A percentile compares a stretch with the other conserved stretches of the same genome.
These are phyloP conservation scores for Pinus albicaulis DNA, from an alignment of 75 land plant species.

Conservation along the genomic window DNA sequence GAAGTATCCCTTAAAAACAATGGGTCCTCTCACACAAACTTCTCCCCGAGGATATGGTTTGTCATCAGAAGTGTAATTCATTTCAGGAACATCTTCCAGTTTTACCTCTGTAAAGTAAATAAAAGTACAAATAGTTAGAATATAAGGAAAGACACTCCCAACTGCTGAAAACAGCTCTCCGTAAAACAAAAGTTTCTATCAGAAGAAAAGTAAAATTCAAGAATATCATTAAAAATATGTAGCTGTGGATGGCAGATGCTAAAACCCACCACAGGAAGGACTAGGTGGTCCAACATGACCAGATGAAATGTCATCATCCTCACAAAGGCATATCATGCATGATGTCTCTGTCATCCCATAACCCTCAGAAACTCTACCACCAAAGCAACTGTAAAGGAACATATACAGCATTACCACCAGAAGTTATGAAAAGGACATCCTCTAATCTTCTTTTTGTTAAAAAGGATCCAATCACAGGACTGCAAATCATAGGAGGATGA, in stretches of 20 bases:
- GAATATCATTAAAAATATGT: too few relatives aligned
- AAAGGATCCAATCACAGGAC: too few relatives aligned
- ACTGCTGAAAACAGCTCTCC: too few relatives aligned
- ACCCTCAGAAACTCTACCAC: slow-evolving; percentile 11
- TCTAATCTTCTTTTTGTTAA: too few relatives aligned
- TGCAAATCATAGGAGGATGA: not conserved
- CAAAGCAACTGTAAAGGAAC: slow-evolving; percentile 53
- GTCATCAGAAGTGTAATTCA: slow-evolving; percentile 44
- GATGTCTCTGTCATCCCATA: slow-evolving; percentile 25
- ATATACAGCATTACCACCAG: too few relatives aligned
- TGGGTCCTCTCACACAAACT: slow-evolving; percentile 95
- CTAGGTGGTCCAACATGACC: slow-evolving; percentile 23
- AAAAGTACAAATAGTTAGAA: not conserved
- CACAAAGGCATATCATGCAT: slow-evolving; percentile 10
- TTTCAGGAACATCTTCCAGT: slow-evolving; percentile 49
- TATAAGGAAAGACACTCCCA: too few relatives aligned
- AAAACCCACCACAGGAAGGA: slow-evolving; percentile 15
- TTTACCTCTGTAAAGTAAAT: slow-evolving; percentile 53
- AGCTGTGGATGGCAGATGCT: too few relatives aligned
- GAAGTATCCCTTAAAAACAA: slow-evolving; percentile 85
- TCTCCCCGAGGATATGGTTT: slow-evolving; percentile 74
- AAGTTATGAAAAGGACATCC: too few relatives aligned
- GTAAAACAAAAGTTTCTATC: too few relatives aligned
- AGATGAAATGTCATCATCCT: slow-evolving; percentile 15
- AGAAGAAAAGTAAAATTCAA: too few relatives aligned